Base-by-base conservation (phyloP, 306 rosid genomes). In the Bauhinia variegata region DNA sequence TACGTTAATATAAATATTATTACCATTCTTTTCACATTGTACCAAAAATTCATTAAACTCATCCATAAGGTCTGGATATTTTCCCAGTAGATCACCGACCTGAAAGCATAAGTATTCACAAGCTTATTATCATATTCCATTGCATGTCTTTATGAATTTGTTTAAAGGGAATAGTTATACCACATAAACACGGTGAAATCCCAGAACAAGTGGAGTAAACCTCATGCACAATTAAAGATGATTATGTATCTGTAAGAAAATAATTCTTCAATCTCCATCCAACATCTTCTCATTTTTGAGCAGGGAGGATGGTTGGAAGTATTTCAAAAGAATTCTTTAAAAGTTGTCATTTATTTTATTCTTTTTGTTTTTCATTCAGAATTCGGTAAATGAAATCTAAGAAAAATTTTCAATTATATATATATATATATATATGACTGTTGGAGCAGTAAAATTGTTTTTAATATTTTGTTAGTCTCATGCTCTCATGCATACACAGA, bases 11-110 rank as follows among this genome's bases (percentile, higher is more conserved):
- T 33, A 72, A 75, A 75, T 16, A 80, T 72, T 16, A 80, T 72
- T 91, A 95, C 99, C 99, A 54, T 88, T 95, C 82, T 91, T 85
- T 78, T 95, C 99, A 68, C 92, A 95, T 34, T 86, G 88, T 41
- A 85, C 34, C 83, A 95, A 85, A 86, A 95, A 95, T 52, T 90
- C 97, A 80, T 82, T 79, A 71, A 95, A 91, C 30, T 96, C 99
- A 50, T 88, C 97, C 87, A 90, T 75, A 71, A 95, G 85, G 57
- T 90, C 97, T 0, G 95, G 81, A 84, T 88, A 76, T 52, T 82
- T 88, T 78, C 99, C 97, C 60, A 95, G 85, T 61, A 95, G 83
- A 78, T 86, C 95, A 61, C 83, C 84, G 78, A 95, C 95, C 99
- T 95, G 76, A 52, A 73, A 78, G 61, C 66, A 71, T 54, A 77